Evolutionary conservation across 1,284 basidiomycete species (phyloP).

Genomic region (Moesziomyces aphidis): DNA sequence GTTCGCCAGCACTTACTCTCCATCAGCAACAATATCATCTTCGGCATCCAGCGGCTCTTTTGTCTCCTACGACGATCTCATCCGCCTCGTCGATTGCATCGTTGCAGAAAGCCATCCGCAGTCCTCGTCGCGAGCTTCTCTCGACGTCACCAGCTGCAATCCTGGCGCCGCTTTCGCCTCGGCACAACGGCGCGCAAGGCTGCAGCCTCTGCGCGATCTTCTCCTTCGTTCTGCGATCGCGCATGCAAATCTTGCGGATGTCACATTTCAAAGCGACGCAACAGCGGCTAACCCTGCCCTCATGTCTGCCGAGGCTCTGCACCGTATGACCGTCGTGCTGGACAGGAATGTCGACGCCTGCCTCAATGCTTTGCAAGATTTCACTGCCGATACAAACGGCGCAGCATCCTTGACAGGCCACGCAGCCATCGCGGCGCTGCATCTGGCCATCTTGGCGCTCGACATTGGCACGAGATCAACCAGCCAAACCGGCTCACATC

Average conservation of each 20-base stretch:
- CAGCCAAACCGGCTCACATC: neutral
- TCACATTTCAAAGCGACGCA: neutral
- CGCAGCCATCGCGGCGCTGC: constrained; percentile 7
- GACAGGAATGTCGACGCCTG: constrained; percentile 26
- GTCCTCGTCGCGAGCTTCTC: neutral
- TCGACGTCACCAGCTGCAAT: neutral
- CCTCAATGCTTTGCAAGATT: constrained; percentile 4
- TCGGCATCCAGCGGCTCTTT: neutral
- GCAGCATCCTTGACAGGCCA: neutral
- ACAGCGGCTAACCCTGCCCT: constrained; percentile 2
- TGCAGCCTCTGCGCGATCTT: constrained; percentile 20
- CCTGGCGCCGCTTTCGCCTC: neutral
- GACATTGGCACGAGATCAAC: constrained; percentile 8
- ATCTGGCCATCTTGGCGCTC: constrained; percentile 18
- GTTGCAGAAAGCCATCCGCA: constrained; percentile 7
- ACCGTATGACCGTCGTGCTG: constrained; percentile 16
- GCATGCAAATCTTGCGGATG: neutral
- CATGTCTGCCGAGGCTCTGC: constrained; percentile 13
- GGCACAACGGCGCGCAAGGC: constrained; percentile 1
- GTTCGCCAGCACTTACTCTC: constrained; percentile 26
- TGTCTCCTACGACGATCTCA: constrained; percentile 18
- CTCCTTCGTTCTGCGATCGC: neutral
- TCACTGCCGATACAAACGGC: neutral
- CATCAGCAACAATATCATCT: constrained; percentile 8
- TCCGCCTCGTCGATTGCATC: constrained; percentile 10